Percentiles rank a stretch among this genome's conserved stretches.
These are phyloP conservation scores for Corylus avellana DNA, from an alignment of 306 rosid species.

Conservation along the genomic window DNA sequence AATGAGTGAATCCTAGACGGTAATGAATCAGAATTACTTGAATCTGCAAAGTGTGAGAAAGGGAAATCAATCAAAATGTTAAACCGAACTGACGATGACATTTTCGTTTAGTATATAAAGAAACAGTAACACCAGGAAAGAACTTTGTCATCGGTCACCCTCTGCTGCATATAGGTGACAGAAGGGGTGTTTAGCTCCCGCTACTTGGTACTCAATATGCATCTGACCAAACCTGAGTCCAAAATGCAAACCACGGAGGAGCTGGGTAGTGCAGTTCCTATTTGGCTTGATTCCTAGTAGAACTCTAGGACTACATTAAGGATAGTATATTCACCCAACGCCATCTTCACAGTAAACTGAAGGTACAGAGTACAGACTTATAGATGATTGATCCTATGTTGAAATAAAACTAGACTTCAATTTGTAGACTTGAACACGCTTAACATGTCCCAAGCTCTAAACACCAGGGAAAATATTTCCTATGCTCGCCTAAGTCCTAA, in stretches of 20 bases:
- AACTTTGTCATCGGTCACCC: neutral
- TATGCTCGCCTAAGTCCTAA: neutral
- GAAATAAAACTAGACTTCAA: neutral
- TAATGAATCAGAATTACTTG: constrained; percentile 33
- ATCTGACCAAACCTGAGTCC: constrained; percentile 17
- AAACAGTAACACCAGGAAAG: constrained; percentile 10
- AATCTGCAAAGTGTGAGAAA: constrained; percentile 49
- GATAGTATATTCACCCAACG: neutral
- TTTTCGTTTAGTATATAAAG: constrained; percentile 12
- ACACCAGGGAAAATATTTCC: neutral
- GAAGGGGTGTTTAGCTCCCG: neutral
- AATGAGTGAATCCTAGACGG: constrained; percentile 32
- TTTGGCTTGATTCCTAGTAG: neutral
- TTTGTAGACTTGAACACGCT: neutral
- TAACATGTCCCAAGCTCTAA: neutral
- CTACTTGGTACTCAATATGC: constrained; percentile 7
- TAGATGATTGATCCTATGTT: neutral
- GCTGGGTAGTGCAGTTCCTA: neutral
- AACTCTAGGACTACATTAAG: neutral
- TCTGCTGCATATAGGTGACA: constrained; percentile 2
- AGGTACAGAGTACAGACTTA: neutral
- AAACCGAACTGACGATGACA: constrained; percentile 15
- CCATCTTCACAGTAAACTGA: neutral
- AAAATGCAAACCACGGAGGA: constrained; percentile 11
- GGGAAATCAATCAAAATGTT: constrained; percentile 19